phyloP scores from a whole-genome alignment of 768 basidiomycete species.

The Cantharellus anzutake region DNA sequence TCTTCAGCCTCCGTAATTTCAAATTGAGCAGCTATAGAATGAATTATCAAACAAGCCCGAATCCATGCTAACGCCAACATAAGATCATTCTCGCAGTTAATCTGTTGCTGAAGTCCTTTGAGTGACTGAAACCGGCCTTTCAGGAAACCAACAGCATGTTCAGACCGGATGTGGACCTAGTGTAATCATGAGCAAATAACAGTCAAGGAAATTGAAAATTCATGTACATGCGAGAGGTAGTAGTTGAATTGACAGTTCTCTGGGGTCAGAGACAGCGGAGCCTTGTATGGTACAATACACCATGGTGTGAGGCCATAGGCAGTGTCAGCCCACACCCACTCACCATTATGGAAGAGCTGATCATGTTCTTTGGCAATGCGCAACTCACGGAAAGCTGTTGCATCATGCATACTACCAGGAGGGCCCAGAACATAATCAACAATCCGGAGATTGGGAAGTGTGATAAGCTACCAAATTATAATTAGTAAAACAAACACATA shows the following conservation, averaged over 20 bases:
- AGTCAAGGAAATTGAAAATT: background rate
- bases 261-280: constrained; percentile 15
- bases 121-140: constrained; percentile 21
- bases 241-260: constrained; percentile 17
- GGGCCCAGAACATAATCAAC: no score
- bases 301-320: constrained; percentile 17
- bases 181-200: background rate
- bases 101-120: constrained; percentile 7
- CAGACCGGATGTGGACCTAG: constrained; percentile 14
- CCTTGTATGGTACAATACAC: constrained; percentile 17
- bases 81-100: constrained; percentile 5
- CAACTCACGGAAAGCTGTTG: background rate
- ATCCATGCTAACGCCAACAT: background rate
- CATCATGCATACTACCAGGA: background rate
- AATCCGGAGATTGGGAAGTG: no score
- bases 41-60: background rate
- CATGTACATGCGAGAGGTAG: constrained; percentile 7
- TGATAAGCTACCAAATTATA: no score
- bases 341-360: background rate
- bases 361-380: background rate
- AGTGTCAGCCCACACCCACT: constrained; percentile 13
- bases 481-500: no score
- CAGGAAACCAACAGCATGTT: constrained; percentile 22
- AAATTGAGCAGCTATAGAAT: background rate
- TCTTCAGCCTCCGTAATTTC: background rate